Conservation (phyloP, 441 rosid species). For the Euphorbia celastroides region DNA sequence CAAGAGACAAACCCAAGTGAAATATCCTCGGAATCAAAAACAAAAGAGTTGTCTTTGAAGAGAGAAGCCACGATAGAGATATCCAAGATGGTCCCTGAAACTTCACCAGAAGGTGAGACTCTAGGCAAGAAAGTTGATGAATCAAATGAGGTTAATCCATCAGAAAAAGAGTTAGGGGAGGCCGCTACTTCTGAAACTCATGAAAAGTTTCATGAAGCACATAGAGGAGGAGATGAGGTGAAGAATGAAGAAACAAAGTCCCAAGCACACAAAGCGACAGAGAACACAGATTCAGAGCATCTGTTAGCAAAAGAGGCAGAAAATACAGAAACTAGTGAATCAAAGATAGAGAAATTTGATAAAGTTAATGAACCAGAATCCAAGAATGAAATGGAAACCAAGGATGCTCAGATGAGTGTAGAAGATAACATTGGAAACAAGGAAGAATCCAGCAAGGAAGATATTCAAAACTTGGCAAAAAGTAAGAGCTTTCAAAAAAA, state of each 20-base stretch:
- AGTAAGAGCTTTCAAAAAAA: slow-evolving; percentile 18
- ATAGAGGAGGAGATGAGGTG: slow-evolving; percentile 18
- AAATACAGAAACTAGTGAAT: slow-evolving; percentile 20
- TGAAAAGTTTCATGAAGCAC: slow-evolving; percentile 25
- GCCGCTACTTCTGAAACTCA: slow-evolving; percentile 20
- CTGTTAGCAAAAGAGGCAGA: slow-evolving; percentile 10
- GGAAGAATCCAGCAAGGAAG: slow-evolving; percentile 20
- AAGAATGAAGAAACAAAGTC: slow-evolving; percentile 19
- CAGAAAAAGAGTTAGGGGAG: slow-evolving; percentile 17
- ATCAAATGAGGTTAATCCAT: slow-evolving; percentile 2
- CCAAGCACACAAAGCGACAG: slow-evolving; percentile 17
- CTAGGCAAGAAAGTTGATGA: slow-evolving; percentile 17
- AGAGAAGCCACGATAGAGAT: slow-evolving; percentile 19
- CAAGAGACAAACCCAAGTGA: slow-evolving; percentile 6
- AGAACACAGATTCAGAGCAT: slow-evolving; percentile 14
- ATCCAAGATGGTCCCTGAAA: slow-evolving; percentile 13
- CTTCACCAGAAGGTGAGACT: slow-evolving; percentile 19
- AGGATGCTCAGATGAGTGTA: slow-evolving; percentile 16
- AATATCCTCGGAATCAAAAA: slow-evolving; percentile 6
- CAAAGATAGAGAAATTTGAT: slow-evolving; percentile 8
- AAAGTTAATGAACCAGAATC: slow-evolving; percentile 14
- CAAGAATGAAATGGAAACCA: slow-evolving; percentile 12
- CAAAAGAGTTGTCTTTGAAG: slow-evolving; percentile 19
- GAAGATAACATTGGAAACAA: slow-evolving; percentile 17
- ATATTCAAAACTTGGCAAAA: slow-evolving; percentile 14